Evolutionary conservation across 495 filamentous ascomycete species (phyloP), one percentile per base, ranked within the genome.

Genomic region (Daldinia caldariorum): DNA sequence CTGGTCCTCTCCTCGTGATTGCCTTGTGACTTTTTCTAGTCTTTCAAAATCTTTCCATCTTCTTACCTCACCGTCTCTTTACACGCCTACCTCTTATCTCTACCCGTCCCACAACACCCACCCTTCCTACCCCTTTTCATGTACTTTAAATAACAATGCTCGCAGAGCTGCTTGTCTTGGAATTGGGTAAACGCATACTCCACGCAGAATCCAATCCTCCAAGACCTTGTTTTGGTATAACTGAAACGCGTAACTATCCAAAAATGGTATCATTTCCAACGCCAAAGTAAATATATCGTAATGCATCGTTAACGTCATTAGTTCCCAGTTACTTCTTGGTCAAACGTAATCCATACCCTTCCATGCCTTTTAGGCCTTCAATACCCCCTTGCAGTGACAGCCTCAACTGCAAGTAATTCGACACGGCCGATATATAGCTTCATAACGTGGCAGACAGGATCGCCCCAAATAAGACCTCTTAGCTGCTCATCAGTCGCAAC

Each of bases 401-500:
- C 90, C 47, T 83, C 86, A 4, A 86, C 88, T 26, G 89, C 89
- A 63, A 94, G 75, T 10, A 81, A 77, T 70, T 93, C 89, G 38
- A 95, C 86, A 58, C 92, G 78, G 18, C 82, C 83, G 26, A 85
- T 81, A 79, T 95, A 95, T 43, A 94, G 66, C 75, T 81, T 85
- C 92, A 95, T 94, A 74, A 87, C 84, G 77, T 95, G 92, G 79
- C 87, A 89, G 13, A 92, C 78, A 0, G 90, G 91, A 76, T 95
- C 92, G 0, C 92, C 92, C 83, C 92, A 95, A 0, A 95, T 81
- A 9, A 91, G 85, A 2, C 80, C 82, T 31, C 89, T 79, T 22
- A 95, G 78, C 66, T 89, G 77, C 50, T 88, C 84, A 76, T 94
- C 89, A n/a, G 81, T 86, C 2, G 86, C 83, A 14, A 86, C 79